Evolutionary conservation across 2,329 filamentous ascomycete genomes (phyloP), one percentile per base, ranked within the genome.

Genomic region (Lasiodiplodia hormozganensis): DNA sequence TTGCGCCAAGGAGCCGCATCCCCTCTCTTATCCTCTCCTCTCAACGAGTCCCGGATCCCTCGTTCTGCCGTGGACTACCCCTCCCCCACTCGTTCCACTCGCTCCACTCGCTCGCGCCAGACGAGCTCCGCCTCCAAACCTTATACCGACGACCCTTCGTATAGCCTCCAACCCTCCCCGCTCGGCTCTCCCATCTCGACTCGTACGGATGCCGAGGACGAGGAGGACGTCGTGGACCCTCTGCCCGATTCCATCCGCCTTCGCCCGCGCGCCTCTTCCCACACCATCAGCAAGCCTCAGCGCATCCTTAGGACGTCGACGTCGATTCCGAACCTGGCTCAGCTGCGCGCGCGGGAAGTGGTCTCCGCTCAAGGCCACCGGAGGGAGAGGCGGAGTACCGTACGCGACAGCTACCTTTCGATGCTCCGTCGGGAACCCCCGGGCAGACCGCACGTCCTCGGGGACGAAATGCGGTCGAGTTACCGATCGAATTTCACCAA

Each of bases 401-500:
- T 68, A 25, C 57, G 67, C 52, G 66, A 69, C 62, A 70, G 78
- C 74, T 57, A 75, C 72, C 28, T 78, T 76, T 70, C 78, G 73
- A 76, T 78, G 74, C 40, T 78, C 76, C 70, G 76, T 70, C 52
- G 78, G 76, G 69, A 76, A 73, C 62, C 78, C 72, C 57, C 73
- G 72, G 65, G 74, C 73, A 40, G 51, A 18, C 74, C 72, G 58
- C 73, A 75, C n/a, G 79, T 76, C 40, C 74, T 75, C 36, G 69
- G 70, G 12, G 78, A 80, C 51, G 83, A 85, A 69, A 77, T 85
- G 28, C 83, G 88, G 28, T 84, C 86, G 16, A 90, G 88, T 70
- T 84, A 87, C 71, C 84, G 87, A 66, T 90, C 88, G 3, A 85
- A 83, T 31, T 80, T 88, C 76, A 90, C 88, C 3, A 87, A 79